These are phyloP conservation scores for Scedosporium minutisporum DNA, from an alignment of 2,329 filamentous ascomycete genomes.

Conservation along the genomic window DNA sequence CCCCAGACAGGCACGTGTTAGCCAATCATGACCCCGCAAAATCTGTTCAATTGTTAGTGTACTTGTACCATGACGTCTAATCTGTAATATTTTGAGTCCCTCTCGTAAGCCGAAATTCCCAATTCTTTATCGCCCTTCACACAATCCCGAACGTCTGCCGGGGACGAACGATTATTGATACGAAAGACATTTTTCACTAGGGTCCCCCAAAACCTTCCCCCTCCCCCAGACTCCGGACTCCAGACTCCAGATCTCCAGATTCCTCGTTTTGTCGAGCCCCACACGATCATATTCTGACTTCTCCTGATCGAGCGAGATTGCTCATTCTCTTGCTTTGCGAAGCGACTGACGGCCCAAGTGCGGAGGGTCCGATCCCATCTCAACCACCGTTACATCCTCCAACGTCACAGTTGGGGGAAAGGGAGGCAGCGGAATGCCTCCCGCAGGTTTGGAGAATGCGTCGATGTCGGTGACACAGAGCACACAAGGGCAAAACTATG, in stretches of 20 bases:
- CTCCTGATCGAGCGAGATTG: neutral
- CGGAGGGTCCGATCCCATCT: too few relatives aligned
- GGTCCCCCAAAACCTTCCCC: neutral
- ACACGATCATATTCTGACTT: neutral
- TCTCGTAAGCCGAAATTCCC: constrained; percentile 7
- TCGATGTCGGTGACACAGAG: constrained; percentile 4
- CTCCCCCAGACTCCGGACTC: neutral
- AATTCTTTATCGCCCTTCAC: neutral
- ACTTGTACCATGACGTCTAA: neutral
- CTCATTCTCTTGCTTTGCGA: neutral
- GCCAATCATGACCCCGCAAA: constrained; percentile 1
- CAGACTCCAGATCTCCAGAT: neutral
- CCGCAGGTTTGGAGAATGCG: constrained; percentile 4
- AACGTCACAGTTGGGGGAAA: neutral
- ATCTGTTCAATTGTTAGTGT: neutral
- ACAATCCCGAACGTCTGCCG: neutral
- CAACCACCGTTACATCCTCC: neutral
- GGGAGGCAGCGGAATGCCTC: constrained; percentile 5
- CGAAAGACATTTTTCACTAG: neutral
- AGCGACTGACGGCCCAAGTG: too few relatives aligned
- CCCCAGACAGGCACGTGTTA: neutral
- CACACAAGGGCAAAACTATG: neutral
- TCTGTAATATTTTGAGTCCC: neutral
- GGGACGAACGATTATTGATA: neutral
- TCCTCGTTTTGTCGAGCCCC: neutral